Conservation (phyloP, 2,329 filamentous ascomycete species). For the Microsporum audouinii region DNA sequence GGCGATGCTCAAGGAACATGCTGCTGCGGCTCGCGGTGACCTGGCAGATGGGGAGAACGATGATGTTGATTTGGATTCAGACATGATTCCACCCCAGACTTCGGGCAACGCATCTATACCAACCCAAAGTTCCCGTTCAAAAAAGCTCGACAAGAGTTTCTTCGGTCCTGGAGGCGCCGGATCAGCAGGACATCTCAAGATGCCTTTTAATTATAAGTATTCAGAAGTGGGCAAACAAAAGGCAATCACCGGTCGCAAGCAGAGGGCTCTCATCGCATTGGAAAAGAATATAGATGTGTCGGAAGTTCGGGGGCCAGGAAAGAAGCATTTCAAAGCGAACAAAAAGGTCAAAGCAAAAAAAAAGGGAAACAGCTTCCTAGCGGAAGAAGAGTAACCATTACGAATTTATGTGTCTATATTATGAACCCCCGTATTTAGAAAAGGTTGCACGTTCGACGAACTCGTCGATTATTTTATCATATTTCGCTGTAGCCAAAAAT, state of each 20-base stretch:
- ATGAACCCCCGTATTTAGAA: background rate
- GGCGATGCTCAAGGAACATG: conserved; percentile 16
- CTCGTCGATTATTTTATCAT: background rate
- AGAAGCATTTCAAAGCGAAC: conserved; percentile 61
- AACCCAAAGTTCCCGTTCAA: conserved; percentile 59
- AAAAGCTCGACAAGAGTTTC: conserved; percentile 75
- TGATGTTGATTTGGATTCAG: conserved; percentile 26
- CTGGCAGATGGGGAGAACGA: conserved; percentile 26
- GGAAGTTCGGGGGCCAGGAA: conserved; percentile 57
- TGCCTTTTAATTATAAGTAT: conserved; percentile 86
- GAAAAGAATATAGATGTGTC: conserved; percentile 76
- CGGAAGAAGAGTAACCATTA: conserved; percentile 12
- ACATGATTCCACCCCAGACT: conserved; percentile 15
- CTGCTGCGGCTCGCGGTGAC: conserved; percentile 6
- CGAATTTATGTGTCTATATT: background rate
- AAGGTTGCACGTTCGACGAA: background rate
- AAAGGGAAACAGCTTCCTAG: conserved; percentile 14
- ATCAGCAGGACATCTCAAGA: conserved; percentile 54
- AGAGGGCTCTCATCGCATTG: conserved; percentile 63
- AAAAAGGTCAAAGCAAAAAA: conserved; percentile 27
- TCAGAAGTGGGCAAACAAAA: conserved; percentile 73
- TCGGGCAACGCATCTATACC: conserved; percentile 8
- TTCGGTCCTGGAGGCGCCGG: conserved; percentile 52
- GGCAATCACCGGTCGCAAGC: conserved; percentile 70
- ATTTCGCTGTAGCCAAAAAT: background rate